A percentile compares a stretch with the other conserved stretches of the same genome.
These are phyloP conservation scores for Corymbia maculata DNA, from an alignment of 345 rosid genomes.

Conservation along the genomic window DNA sequence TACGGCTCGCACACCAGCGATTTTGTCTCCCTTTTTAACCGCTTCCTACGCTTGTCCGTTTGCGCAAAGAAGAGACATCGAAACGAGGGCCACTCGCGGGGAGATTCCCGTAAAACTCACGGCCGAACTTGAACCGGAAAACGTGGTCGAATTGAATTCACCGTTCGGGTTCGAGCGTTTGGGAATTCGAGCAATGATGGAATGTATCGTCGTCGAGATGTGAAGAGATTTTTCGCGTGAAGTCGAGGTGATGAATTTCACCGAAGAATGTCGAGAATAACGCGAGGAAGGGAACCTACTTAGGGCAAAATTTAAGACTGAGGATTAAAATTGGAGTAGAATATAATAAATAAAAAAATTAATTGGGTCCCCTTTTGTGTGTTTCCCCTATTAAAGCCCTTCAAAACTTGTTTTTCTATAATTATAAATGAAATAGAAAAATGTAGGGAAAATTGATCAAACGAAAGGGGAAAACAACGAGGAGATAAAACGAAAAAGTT, in stretches of 20 bases:
- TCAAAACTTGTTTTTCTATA: neutral
- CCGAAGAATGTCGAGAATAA: neutral
- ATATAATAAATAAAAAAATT: too few relatives aligned
- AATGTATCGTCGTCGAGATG: neutral
- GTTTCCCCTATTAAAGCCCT: neutral
- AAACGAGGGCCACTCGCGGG: neutral
- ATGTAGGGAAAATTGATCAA: neutral
- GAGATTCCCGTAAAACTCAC: neutral
- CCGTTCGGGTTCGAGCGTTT: fast-evolving
- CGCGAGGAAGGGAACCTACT: too few relatives aligned
- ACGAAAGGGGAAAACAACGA: neutral
- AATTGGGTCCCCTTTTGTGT: neutral
- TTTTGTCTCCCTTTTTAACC: neutral
- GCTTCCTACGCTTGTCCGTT: neutral
- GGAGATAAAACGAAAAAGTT: neutral
- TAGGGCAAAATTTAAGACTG: too few relatives aligned
- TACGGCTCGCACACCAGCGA: neutral
- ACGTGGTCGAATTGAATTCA: too few relatives aligned
- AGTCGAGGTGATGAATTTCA: neutral
- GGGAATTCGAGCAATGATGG: neutral
- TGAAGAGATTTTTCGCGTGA: neutral
- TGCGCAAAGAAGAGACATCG: neutral
- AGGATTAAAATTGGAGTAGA: too few relatives aligned
- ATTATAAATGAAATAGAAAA: neutral
- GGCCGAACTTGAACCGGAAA: neutral